Evolutionary conservation across 805 yeast genomes (phyloP).

Genomic region (Kodamaea sagamina): DNA sequence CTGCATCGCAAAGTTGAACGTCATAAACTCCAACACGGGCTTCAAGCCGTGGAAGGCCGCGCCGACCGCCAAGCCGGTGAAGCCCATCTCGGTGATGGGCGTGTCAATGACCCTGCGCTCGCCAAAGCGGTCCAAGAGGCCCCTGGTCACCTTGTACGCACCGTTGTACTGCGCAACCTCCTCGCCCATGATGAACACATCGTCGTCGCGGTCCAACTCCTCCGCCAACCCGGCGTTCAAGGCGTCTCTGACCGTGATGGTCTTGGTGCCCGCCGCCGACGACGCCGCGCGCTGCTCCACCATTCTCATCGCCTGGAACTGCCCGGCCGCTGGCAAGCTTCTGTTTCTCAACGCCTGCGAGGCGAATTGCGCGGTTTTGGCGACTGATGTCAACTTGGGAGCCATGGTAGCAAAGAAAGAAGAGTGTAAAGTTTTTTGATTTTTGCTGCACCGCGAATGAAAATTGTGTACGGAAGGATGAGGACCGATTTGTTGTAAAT

Average conservation of each 20-base stretch:
- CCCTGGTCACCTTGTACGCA: slow-evolving; percentile 96
- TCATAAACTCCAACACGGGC: slow-evolving; percentile 98
- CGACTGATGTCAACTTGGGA: slow-evolving; percentile 37
- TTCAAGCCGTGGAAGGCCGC: slow-evolving; percentile 95
- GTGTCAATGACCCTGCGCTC: slow-evolving; percentile 92
- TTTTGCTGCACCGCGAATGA: not conserved
- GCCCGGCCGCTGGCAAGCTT: slow-evolving; percentile 31
- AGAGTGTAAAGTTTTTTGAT: slow-evolving; percentile 2
- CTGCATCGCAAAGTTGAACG: slow-evolving; percentile 99
- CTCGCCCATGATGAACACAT: slow-evolving; percentile 95
- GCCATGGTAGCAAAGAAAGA: slow-evolving; percentile 19
- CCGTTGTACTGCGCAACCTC: slow-evolving; percentile 99
- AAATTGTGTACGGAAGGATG: slow-evolving; percentile 27
- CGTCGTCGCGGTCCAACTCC: slow-evolving; percentile 94
- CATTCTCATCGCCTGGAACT: slow-evolving; percentile 39
- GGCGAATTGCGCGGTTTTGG: slow-evolving; percentile 46
- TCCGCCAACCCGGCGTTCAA: slow-evolving; percentile 93
- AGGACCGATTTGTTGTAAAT: slow-evolving; percentile 25
- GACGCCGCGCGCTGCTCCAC: slow-evolving; percentile 40
- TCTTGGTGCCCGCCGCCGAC: slow-evolving; percentile 51
- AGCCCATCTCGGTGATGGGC: slow-evolving; percentile 99
- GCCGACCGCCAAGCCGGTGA: slow-evolving; percentile 92
- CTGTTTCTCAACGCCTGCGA: slow-evolving; percentile 34
- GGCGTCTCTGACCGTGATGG: slow-evolving; percentile 95
- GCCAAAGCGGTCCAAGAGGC: slow-evolving; percentile 92